phyloP scores from a whole-genome alignment of 1,139 yeast species.

The Taiozyma onychis region DNA sequence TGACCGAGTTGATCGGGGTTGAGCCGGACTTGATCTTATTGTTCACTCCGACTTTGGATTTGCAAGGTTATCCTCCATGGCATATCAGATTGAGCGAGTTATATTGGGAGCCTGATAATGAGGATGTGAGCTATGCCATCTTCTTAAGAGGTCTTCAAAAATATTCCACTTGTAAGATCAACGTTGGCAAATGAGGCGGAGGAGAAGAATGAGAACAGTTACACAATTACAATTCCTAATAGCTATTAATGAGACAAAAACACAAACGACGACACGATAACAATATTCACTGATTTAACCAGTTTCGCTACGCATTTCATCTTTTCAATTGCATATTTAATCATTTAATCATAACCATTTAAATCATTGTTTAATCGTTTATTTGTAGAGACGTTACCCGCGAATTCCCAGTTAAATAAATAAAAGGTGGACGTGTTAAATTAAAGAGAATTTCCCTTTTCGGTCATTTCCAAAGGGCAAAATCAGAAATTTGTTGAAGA shows the following conservation, averaged over 20 bases:
- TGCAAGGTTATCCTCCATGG: constrained; percentile 98
- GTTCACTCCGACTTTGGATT: constrained; percentile 80
- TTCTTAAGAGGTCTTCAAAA: constrained; percentile 79
- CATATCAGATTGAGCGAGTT: constrained; percentile 86
- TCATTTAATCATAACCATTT: too few relatives aligned
- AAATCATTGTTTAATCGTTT: too few relatives aligned
- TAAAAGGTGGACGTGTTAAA: not conserved
- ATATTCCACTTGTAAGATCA: constrained; percentile 76
- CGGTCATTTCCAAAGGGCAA: too few relatives aligned
- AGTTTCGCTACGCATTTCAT: too few relatives aligned
- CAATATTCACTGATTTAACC: too few relatives aligned
- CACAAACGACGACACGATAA: too few relatives aligned
- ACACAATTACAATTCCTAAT: too few relatives aligned
- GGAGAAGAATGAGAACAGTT: too few relatives aligned
- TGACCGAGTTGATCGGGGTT: constrained; percentile 69
- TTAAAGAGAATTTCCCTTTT: not conserved
- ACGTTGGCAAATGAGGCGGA: constrained; percentile 60
- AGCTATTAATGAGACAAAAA: too few relatives aligned
- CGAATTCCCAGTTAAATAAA: too few relatives aligned
- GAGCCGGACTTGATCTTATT: constrained; percentile 87
- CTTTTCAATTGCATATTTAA: too few relatives aligned
- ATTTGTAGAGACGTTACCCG: too few relatives aligned
- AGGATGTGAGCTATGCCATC: constrained; percentile 74
- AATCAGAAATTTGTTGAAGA: not conserved
- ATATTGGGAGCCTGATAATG: constrained; percentile 85